These are phyloP conservation scores for Hamamelis virginiana DNA, from an alignment of 164 flowering plant genomes.

Conservation along the genomic window DNA sequence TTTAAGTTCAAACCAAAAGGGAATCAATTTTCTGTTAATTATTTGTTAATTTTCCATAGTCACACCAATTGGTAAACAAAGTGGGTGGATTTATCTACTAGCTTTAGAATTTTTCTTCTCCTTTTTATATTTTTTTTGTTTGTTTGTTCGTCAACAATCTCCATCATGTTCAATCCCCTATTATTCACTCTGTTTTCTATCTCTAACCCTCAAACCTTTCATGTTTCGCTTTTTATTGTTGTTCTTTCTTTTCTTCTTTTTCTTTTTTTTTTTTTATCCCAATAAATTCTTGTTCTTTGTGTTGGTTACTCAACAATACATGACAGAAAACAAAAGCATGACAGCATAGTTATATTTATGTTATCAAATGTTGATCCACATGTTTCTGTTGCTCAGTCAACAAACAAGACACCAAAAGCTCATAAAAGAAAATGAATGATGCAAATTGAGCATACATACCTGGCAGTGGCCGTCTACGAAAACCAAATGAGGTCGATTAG, in stretches of 20 bases:
- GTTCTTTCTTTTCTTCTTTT: not conserved
- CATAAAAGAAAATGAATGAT: not conserved
- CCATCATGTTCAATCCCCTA: not conserved
- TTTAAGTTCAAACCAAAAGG: too few species aligned
- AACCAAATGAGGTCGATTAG: slow-evolving; percentile 78
- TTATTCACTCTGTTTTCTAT: not conserved
- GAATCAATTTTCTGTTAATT: too few species aligned
- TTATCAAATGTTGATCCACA: not conserved
- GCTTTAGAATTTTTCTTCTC: too few species aligned
- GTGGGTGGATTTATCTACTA: too few species aligned
- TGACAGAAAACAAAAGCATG: not conserved
- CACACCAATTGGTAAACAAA: too few species aligned
- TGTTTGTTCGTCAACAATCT: not conserved
- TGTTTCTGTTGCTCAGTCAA: not conserved
- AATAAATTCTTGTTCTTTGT: not conserved
- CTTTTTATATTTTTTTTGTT: not conserved
- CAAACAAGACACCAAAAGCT: not conserved
- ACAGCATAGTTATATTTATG: not conserved
- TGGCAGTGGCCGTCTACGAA: slow-evolving; percentile 88
- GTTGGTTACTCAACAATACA: not conserved
- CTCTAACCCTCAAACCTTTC: not conserved
- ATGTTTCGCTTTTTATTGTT: not conserved
- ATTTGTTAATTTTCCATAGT: too few species aligned
- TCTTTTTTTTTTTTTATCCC: too few species aligned
- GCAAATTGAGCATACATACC: slow-evolving; percentile 35